These are phyloP conservation scores for Lavandula angustifolia DNA, from an alignment of 257 asterid genomes.

Conservation along the genomic window DNA sequence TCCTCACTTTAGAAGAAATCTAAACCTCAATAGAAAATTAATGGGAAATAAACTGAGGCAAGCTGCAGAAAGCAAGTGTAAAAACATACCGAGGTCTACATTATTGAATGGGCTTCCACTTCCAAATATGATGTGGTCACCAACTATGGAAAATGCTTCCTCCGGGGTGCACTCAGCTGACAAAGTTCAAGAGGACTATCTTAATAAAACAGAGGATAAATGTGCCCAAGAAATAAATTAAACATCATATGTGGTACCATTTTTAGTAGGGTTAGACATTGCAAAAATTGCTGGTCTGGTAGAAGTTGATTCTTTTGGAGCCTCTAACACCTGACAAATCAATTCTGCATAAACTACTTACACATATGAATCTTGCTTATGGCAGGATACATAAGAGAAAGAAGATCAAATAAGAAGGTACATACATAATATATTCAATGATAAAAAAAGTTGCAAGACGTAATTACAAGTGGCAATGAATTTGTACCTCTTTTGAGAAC, in stretches of 20 bases:
- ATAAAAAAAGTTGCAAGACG: background rate
- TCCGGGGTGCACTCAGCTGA: slow-evolving; percentile 98
- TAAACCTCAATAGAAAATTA: slow-evolving; percentile 18
- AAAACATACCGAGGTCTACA: slow-evolving; percentile 81
- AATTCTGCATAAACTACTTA: slow-evolving; percentile 24
- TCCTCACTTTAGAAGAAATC: slow-evolving; percentile 1
- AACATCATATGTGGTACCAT: slow-evolving; percentile 53
- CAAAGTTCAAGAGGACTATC: slow-evolving; percentile 28
- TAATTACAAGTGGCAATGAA: slow-evolving; percentile 19
- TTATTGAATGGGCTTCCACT: slow-evolving; percentile 96
- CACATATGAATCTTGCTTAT: slow-evolving; percentile 4
- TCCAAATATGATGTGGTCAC: slow-evolving; percentile 87
- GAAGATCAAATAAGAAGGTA: background rate
- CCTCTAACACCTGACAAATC: slow-evolving; percentile 77
- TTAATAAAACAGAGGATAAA: slow-evolving; percentile 31
- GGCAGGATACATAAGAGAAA: slow-evolving; percentile 11
- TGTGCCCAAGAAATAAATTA: slow-evolving; percentile 11
- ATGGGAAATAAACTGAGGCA: slow-evolving; percentile 21
- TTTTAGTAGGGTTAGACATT: slow-evolving; percentile 96
- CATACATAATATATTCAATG: background rate
- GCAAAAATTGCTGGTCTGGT: slow-evolving; percentile 95
- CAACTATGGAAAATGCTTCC: slow-evolving; percentile 91
- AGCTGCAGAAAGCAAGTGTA: slow-evolving; percentile 31
- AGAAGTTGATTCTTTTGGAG: slow-evolving; percentile 89
- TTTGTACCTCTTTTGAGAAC: slow-evolving; percentile 84